Percentiles rank a stretch among this genome's conserved stretches.
Conservation (phyloP, 805 yeast species). For the Kregervanrija pseudodelftensis region DNA sequence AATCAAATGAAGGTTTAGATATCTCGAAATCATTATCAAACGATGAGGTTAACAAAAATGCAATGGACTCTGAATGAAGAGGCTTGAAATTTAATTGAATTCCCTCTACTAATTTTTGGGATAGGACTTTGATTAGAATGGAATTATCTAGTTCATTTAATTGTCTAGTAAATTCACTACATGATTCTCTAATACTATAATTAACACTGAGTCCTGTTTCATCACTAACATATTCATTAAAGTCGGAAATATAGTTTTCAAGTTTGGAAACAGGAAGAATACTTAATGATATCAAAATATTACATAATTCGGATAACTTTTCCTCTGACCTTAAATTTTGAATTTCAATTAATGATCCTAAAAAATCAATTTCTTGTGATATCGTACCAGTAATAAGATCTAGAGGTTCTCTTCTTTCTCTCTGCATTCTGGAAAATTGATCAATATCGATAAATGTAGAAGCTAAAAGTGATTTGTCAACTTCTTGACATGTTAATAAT, state of each 20-base stretch:
- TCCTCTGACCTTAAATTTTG: slow-evolving; percentile 10
- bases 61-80: slow-evolving; percentile 30
- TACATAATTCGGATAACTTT: slow-evolving; percentile 15
- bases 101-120: slow-evolving; percentile 10
- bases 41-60: slow-evolving; percentile 34
- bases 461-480: neutral
- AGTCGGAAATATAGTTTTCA: slow-evolving; percentile 50
- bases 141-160: slow-evolving; percentile 36
- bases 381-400: slow-evolving; percentile 17
- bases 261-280: slow-evolving; percentile 35
- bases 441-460: slow-evolving; percentile 15
- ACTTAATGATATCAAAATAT: slow-evolving; percentile 32
- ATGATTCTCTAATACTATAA: slow-evolving; percentile 50
- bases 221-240: slow-evolving; percentile 63
- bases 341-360: slow-evolving; percentile 22
- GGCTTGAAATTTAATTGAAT: neutral
- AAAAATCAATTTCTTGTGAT: slow-evolving; percentile 24
- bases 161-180: slow-evolving; percentile 49
- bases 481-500: slow-evolving; percentile 5
- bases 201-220: slow-evolving; percentile 64
- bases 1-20: slow-evolving; percentile 9
- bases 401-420: slow-evolving; percentile 18
- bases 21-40: slow-evolving; percentile 30
- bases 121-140: slow-evolving; percentile 16
- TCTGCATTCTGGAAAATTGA: slow-evolving; percentile 15